A percentile compares a stretch with the other conserved stretches of the same genome.
These are phyloP conservation scores for Rhizopus arrhizus DNA, from an alignment of 371 early-diverging fungal genomes.

Conservation along the genomic window DNA sequence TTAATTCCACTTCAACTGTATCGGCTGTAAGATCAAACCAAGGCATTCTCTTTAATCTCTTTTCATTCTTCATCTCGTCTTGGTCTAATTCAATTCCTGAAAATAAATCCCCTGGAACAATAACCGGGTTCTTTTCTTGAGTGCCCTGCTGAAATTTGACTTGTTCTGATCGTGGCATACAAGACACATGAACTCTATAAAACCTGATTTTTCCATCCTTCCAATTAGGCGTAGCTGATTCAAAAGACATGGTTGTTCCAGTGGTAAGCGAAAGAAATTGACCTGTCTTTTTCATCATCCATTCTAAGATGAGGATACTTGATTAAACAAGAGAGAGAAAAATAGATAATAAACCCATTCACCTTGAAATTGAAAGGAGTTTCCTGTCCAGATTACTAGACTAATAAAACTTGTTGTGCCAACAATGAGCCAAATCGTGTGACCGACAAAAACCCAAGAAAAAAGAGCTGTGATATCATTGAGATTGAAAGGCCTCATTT, in stretches of 20 bases:
- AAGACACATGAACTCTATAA: constrained; percentile 71
- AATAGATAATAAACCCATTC: constrained; percentile 2
- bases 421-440: constrained; percentile 78
- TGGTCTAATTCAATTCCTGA: constrained; percentile 38
- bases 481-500: constrained; percentile 76
- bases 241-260: constrained; percentile 83
- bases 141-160: constrained; percentile 32
- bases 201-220: constrained; percentile 85
- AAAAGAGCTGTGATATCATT: constrained; percentile 90
- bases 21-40: constrained; percentile 84
- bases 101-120: constrained; percentile 33
- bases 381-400: constrained; percentile 76
- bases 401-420: constrained; percentile 93
- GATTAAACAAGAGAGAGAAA: not conserved
- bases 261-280: constrained; percentile 77
- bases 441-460: constrained; percentile 88
- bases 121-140: constrained; percentile 2
- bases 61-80: constrained; percentile 41
- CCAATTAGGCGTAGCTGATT: constrained; percentile 94
- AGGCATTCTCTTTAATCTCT: constrained; percentile 33
- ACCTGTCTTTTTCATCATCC: constrained; percentile 75
- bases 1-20: constrained; percentile 84
- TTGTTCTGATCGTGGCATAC: constrained; percentile 48
- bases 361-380: constrained; percentile 89
- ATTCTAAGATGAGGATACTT: constrained; percentile 53